phyloP scores from a whole-genome alignment of 1,139 yeast species.

The Saccharomyces hybrid region DNA sequence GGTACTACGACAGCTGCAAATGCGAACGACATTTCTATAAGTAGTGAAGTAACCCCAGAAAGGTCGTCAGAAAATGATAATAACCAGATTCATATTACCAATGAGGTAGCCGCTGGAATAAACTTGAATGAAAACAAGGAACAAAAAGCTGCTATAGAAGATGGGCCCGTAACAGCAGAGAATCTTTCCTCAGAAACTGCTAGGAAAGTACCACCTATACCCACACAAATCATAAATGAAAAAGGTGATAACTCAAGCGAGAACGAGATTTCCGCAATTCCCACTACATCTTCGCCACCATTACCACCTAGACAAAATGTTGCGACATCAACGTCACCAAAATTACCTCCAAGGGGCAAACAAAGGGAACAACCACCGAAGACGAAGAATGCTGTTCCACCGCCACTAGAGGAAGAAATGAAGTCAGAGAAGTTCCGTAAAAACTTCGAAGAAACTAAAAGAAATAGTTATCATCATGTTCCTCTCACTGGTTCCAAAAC shows the following conservation, averaged over 20 bases:
- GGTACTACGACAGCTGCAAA: neutral
- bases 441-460: conserved; percentile 12
- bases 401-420: conserved; percentile 30
- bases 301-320: conserved; percentile 1
- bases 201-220: neutral
- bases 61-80: neutral
- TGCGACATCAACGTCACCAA: conserved; percentile 8
- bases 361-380: conserved; percentile 1
- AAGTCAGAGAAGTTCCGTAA: conserved; percentile 22
- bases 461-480: conserved; percentile 9
- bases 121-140: neutral
- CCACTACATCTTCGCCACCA: neutral
- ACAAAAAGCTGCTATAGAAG: neutral
- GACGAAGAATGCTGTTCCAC: conserved; percentile 27
- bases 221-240: neutral
- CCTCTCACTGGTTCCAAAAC: conserved; percentile 12
- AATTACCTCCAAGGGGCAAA: conserved; percentile 13
- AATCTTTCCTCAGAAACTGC: neutral
- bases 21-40: neutral
- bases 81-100: neutral
- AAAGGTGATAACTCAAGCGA: neutral
- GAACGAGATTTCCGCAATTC: neutral
- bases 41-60: neutral
- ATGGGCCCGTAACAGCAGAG: neutral
- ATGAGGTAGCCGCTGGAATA: neutral